Percentiles rank a stretch among this genome's conserved stretches.
Conservation (phyloP, 1,284 basidiomycete species). For the Marasmius fiardii region DNA sequence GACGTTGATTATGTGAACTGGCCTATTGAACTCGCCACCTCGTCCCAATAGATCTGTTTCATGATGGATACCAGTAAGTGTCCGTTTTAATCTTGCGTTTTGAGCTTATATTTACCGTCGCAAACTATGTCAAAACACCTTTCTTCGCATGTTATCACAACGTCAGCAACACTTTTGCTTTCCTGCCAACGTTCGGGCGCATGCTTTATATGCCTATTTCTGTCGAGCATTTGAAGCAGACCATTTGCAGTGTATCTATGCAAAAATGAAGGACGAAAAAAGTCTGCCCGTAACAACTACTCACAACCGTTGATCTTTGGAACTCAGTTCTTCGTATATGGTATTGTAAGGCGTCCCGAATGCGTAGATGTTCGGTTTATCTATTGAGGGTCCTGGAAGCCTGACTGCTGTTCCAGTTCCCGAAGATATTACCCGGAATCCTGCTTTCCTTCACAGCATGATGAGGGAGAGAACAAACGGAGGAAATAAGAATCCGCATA, state of each 20-base stretch:
- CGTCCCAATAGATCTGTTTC: conserved; percentile 78
- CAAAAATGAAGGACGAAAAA: conserved; percentile 3
- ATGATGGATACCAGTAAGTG: conserved; percentile 12
- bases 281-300: conserved; percentile 25
- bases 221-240: conserved; percentile 95
- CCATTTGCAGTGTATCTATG: conserved; percentile 92
- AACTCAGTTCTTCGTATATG: conserved; percentile 91
- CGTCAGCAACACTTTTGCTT: conserved; percentile 80
- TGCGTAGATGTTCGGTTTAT: conserved; percentile 95
- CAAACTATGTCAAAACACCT: conserved; percentile 98
- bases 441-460: conserved; percentile 63
- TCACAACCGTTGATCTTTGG: conserved; percentile 84
- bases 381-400: conserved; percentile 92
- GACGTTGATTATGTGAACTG: conserved; percentile 96
- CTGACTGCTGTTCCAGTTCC: conserved; percentile 98
- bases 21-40: conserved; percentile 90
- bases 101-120: conserved; percentile 65
- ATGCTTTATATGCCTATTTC: conserved; percentile 88
- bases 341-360: conserved; percentile 99
- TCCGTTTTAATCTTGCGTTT: conserved; percentile 5
- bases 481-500: conserved; percentile 38
- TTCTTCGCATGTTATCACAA: conserved; percentile 99
- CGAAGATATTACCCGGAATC: conserved; percentile 88
- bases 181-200: conserved; percentile 99
- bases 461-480: conserved; percentile 7